phyloP scores from a whole-genome alignment of 1,139 yeast genomes.

The Nakaseomyces nivariensis region DNA sequence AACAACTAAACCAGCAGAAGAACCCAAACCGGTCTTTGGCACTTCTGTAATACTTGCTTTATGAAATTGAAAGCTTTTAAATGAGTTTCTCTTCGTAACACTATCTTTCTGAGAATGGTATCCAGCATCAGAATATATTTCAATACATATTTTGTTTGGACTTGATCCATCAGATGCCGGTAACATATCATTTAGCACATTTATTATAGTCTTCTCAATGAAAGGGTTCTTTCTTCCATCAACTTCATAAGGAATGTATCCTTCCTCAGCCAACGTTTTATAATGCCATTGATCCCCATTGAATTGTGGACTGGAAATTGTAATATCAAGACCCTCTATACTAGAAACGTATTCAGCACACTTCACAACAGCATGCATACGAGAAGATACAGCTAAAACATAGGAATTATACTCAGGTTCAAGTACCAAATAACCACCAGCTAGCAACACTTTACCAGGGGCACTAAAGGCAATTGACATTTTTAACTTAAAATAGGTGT shows the following conservation, averaged over 20 bases:
- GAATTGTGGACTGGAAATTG: constrained; percentile 74
- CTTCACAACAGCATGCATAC: constrained; percentile 70
- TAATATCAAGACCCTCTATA: constrained; percentile 28
- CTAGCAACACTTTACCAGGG: constrained; percentile 89
- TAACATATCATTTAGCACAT: constrained; percentile 44
- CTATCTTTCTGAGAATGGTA: constrained; percentile 70
- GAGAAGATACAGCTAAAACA: constrained; percentile 78
- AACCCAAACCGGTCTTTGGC: constrained; percentile 90
- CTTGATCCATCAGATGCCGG: background rate
- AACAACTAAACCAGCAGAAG: constrained; percentile 88
- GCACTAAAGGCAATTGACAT: constrained; percentile 50
- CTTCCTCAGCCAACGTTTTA: constrained; percentile 16
- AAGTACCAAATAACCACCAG: constrained; percentile 88
- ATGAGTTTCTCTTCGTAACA: constrained; percentile 27
- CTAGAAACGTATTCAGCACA: constrained; percentile 11
- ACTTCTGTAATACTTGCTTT: constrained; percentile 51
- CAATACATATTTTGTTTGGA: constrained; percentile 35
- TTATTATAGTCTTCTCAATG: constrained; percentile 49
- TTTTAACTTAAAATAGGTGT: too few relatives aligned
- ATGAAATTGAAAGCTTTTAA: constrained; percentile 51
- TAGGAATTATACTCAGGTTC: constrained; percentile 68
- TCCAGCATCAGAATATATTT: constrained; percentile 76
- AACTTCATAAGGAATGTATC: constrained; percentile 23
- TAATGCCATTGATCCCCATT: constrained; percentile 61
- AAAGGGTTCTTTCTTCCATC: constrained; percentile 56